Conservation (phyloP, 495 filamentous ascomycete genomes). For the Trichoderma parareesei region DNA sequence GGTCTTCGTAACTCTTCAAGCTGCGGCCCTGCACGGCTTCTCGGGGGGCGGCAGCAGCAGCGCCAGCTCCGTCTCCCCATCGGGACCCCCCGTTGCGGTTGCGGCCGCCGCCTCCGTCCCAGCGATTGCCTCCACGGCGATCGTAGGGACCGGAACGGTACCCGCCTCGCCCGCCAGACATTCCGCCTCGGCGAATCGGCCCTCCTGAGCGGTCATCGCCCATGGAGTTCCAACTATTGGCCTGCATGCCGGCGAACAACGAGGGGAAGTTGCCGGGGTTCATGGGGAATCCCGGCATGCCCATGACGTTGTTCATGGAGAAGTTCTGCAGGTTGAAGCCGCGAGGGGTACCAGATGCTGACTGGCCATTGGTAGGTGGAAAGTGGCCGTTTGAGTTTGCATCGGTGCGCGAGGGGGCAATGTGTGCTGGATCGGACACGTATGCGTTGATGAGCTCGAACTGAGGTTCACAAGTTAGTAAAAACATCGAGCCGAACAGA, state of each 20-base stretch:
- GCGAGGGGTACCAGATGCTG: slow-evolving; percentile 76
- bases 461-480: slow-evolving; percentile 34
- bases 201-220: slow-evolving; percentile 41
- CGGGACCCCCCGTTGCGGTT: slow-evolving; percentile 35
- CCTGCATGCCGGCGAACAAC: slow-evolving; percentile 42
- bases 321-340: slow-evolving; percentile 78
- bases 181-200: slow-evolving; percentile 40
- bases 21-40: slow-evolving; percentile 86
- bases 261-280: slow-evolving; percentile 38
- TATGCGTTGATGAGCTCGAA: slow-evolving; percentile 86
- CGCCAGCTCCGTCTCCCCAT: slow-evolving; percentile 56
- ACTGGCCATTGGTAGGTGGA: slow-evolving; percentile 62
- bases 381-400: slow-evolving; percentile 98
- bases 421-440: slow-evolving; percentile 85
- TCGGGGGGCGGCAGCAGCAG: slow-evolving; percentile 65
- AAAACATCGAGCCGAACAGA: neutral
- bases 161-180: slow-evolving; percentile 27
- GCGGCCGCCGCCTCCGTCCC: slow-evolving; percentile 19
- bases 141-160: slow-evolving; percentile 43
- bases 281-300: slow-evolving; percentile 40
- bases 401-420: slow-evolving; percentile 84
- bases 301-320: slow-evolving; percentile 47
- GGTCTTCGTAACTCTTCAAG: slow-evolving; percentile 91
- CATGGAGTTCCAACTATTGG: slow-evolving; percentile 29
- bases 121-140: slow-evolving; percentile 38